Base-by-base conservation (phyloP, 768 basidiomycete genomes). In the Boletus fagicola region DNA sequence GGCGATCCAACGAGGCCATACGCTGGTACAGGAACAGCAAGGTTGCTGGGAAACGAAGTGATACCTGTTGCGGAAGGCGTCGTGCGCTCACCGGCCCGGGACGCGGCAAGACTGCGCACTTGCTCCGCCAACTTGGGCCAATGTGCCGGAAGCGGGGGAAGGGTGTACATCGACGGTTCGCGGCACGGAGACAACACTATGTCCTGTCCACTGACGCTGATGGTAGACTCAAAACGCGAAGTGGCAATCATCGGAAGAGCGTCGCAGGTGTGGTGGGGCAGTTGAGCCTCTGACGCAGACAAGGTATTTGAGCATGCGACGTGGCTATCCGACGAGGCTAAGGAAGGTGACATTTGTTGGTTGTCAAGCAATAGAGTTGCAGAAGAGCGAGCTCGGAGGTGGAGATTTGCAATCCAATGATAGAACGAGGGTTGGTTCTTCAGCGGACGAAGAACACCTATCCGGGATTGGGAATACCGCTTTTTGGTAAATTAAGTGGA, bases 301-400 rank as follows among this genome's bases (percentile, higher is more conserved):
- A 42, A n/a, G 18, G 63, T 72, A 72, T 72, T 72, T 72, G 71
- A 72, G 64, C 26, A 54, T 6, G 28, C 43, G 40, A 13, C 15
- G 46, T 42, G 49, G 49, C 18, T 22, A 10, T 56, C 53, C 13
- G 54, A 43, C 13, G 57, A 50, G 49, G 46, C 71, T 33, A 58
- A 62, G 62, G 68, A 69, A 70, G 72, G 66, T 9, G 68, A 58
- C 65, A 72, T 71, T 62, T 65, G 65, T 61, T 74, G 70, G 71
- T 74, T 26, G 68, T 69, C 69, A 72, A 44, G 70, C 51, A 62
- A 39, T 62, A 56, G 65, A 61, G 57, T 58, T 63, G 68, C 62
- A 68, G 60, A 62, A 60, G 58, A 20, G 31, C 33, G 33, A 52
- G 31, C 5, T 50, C n/a, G 42, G 58, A 58, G 2, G 62, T 48